Evolutionary conservation across 169 alveolate genomes (phyloP).

Genomic region (Eimeria brunetti): DNA sequence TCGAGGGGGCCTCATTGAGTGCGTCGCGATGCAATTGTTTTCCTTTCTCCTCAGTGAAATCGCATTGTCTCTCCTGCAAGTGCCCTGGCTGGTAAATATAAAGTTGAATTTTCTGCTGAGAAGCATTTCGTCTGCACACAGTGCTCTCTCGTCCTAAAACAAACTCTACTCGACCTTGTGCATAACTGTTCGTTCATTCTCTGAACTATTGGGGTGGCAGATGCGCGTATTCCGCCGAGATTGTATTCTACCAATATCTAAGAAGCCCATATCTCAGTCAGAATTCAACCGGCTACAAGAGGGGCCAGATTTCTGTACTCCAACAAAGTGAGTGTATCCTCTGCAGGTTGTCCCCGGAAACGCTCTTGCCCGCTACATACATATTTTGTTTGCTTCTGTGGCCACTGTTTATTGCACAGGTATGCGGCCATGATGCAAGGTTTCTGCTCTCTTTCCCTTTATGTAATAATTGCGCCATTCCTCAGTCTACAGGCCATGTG

Average conservation of each 20-base stretch:
- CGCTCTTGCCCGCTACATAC: not conserved
- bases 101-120: not conserved
- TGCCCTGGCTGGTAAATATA: slow-evolving; percentile 61
- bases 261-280: slow-evolving; percentile 67
- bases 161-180: not conserved
- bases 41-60: slow-evolving; percentile 68
- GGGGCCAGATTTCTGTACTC: slow-evolving; percentile 77
- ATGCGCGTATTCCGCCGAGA: slow-evolving; percentile 40
- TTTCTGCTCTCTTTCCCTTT: slow-evolving; percentile 55
- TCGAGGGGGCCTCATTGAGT: slow-evolving; percentile 78
- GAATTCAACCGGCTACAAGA: slow-evolving; percentile 73
- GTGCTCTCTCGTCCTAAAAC: not conserved
- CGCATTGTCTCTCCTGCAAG: slow-evolving; percentile 51
- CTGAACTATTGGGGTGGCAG: slow-evolving; percentile 32
- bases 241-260: slow-evolving; percentile 37
- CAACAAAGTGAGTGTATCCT: slow-evolving; percentile 42
- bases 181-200: not conserved
- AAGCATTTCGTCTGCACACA: not conserved
- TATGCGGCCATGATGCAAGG: slow-evolving; percentile 75
- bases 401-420: slow-evolving; percentile 33
- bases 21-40: slow-evolving; percentile 72
- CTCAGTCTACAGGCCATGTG: slow-evolving; percentile 59
- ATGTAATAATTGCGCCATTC: slow-evolving; percentile 50
- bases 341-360: not conserved
- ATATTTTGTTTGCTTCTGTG: not conserved